A percentile compares a stretch with the other conserved stretches of the same genome.
phyloP scores from a whole-genome alignment of 352 stramenopile species.

The Phytophthora sojae region DNA sequence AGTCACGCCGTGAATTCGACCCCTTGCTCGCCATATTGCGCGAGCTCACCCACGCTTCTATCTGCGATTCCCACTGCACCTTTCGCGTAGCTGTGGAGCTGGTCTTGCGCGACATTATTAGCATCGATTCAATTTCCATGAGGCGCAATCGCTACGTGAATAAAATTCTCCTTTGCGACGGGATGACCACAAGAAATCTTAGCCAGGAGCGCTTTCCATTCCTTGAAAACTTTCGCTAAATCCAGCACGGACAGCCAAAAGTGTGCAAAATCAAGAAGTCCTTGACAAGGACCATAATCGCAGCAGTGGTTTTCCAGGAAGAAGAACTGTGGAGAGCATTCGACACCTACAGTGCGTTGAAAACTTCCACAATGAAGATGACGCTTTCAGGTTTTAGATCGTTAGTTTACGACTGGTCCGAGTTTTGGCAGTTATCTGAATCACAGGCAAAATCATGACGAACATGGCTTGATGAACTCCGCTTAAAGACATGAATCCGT shows the following conservation, averaged over 20 bases:
- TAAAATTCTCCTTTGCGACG: not conserved
- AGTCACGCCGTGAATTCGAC: slow-evolving; percentile 1
- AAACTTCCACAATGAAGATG: slow-evolving; percentile 48
- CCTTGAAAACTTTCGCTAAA: not conserved
- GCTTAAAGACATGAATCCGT: slow-evolving; percentile 36
- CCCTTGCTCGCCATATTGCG: not conserved
- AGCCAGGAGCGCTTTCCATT: slow-evolving; percentile 1
- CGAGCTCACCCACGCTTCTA: too few species aligned
- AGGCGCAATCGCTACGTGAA: slow-evolving; percentile 11
- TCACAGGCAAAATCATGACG: slow-evolving; percentile 41
- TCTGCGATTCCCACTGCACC: too few species aligned
- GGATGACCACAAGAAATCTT: slow-evolving; percentile 9
- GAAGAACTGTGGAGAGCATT: slow-evolving; percentile 6
- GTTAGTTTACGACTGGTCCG: slow-evolving; percentile 27
- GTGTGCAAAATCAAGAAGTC: not conserved
- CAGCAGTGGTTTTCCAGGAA: not conserved
- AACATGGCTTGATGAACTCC: slow-evolving; percentile 35
- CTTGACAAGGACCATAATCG: not conserved
- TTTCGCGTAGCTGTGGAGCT: too few species aligned
- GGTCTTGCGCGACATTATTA: too few species aligned
- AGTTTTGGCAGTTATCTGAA: slow-evolving; percentile 58
- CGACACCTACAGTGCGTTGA: slow-evolving; percentile 32
- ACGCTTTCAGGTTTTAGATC: not conserved
- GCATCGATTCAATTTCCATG: too few species aligned
- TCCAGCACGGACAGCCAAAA: slow-evolving; percentile 10